Conservation (phyloP, 331 rosid genomes). For the Quercus lobata region DNA sequence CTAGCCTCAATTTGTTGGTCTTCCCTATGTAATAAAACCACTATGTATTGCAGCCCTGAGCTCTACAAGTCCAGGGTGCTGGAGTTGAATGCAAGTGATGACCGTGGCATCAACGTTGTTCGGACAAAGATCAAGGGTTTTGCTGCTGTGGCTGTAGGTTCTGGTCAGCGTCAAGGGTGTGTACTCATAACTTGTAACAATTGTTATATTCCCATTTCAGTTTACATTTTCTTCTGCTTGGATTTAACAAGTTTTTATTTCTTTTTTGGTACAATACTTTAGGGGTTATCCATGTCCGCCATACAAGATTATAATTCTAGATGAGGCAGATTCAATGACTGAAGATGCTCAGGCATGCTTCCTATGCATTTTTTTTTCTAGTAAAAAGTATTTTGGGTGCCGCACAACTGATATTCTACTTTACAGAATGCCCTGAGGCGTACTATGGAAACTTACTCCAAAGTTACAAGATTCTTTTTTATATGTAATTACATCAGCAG, state of each 20-base stretch:
- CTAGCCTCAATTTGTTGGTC: background rate
- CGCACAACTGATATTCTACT: constrained; percentile 3
- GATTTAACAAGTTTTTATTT: background rate
- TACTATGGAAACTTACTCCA: constrained; percentile 91
- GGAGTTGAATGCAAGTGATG: constrained; percentile 99
- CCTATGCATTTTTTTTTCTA: background rate
- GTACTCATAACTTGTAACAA: background rate
- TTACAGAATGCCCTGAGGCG: constrained; percentile 90
- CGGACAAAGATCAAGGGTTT: constrained; percentile 89
- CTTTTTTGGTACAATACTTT: constrained; percentile 5
- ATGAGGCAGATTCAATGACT: constrained; percentile 95
- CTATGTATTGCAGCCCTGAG: constrained; percentile 55
- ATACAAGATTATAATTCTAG: constrained; percentile 83
- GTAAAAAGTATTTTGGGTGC: background rate
- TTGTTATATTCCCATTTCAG: background rate
- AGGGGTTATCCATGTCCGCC: constrained; percentile 88
- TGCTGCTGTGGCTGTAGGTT: constrained; percentile 72
- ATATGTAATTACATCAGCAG: constrained; percentile 98
- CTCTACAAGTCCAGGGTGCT: constrained; percentile 83
- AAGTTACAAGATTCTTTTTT: constrained; percentile 88
- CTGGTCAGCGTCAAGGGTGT: constrained; percentile 51
- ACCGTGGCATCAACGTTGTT: constrained; percentile 90
- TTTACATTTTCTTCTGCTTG: background rate
- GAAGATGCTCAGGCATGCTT: constrained; percentile 89
- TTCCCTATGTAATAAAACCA: background rate